A percentile compares a stretch with the other conserved stretches of the same genome.
These are phyloP conservation scores for Pleomassaria siparia DNA, from an alignment of 2,329 filamentous ascomycete genomes.

Conservation along the genomic window DNA sequence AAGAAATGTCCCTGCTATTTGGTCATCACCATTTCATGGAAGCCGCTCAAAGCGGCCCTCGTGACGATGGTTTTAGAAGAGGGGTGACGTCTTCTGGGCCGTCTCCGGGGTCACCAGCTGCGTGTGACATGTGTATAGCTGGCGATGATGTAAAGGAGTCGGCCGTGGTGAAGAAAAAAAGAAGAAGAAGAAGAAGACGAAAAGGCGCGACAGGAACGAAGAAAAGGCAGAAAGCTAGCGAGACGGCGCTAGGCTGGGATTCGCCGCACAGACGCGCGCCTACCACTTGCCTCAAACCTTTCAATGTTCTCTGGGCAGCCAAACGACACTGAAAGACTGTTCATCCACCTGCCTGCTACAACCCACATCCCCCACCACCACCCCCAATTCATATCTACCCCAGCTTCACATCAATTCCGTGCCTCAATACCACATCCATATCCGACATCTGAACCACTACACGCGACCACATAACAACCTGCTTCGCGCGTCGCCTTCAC, in stretches of 20 bases:
- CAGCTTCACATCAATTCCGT: background rate
- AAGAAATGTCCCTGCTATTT: constrained; percentile 61
- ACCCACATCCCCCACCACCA: background rate
- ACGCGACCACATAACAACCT: background rate
- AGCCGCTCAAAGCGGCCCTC: constrained; percentile 64
- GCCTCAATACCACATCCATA: background rate
- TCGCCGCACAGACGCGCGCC: constrained; percentile 7
- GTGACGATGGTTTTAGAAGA: constrained; percentile 82
- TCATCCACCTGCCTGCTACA: no score
- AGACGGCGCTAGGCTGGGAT: background rate
- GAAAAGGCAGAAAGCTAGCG: no score
- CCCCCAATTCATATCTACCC: background rate
- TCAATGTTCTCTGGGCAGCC: background rate
- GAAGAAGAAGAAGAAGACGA: constrained; percentile 2
- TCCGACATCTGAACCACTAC: background rate
- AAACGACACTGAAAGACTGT: background rate
- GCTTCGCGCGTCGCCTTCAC: background rate
- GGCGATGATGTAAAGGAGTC: constrained; percentile 75
- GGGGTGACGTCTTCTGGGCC: constrained; percentile 68
- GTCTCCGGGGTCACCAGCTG: constrained; percentile 70
- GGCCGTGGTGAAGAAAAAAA: constrained; percentile 46
- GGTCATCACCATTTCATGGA: constrained; percentile 71
- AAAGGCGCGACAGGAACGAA: no score
- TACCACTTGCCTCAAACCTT: constrained; percentile 5
- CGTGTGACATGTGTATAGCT: constrained; percentile 57